A percentile compares a stretch with the other conserved stretches of the same genome.
Conservation (phyloP, 345 rosid genomes). For the Reutealis trisperma region DNA sequence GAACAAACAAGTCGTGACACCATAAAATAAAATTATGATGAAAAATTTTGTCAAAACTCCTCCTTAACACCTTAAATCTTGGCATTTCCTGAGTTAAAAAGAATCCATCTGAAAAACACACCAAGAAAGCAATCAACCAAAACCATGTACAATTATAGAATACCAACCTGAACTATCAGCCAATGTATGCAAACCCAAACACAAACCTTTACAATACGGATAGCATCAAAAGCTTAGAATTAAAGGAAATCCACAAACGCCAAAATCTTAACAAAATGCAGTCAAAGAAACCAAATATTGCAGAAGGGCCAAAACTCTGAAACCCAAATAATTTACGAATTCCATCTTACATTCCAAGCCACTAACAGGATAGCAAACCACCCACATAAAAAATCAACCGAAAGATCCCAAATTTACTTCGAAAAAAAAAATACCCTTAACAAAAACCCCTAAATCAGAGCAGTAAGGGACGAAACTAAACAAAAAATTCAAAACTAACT, state of each 20-base stretch:
- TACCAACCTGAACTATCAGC: neutral
- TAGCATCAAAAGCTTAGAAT: neutral
- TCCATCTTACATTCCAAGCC: neutral
- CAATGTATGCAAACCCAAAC: neutral
- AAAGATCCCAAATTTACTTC: conserved; percentile 12
- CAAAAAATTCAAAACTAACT: conserved; percentile 9
- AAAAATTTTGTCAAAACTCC: neutral
- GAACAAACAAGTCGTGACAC: neutral
- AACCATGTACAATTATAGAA: neutral
- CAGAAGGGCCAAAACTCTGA: neutral
- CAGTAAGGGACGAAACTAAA: neutral
- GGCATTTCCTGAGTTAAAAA: neutral
- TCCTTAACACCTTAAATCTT: neutral
- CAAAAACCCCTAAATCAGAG: neutral
- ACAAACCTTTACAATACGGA: neutral
- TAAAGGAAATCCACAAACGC: neutral
- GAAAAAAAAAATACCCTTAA: neutral
- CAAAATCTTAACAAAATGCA: neutral
- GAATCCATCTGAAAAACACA: neutral
- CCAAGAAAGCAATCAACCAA: neutral
- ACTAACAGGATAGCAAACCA: neutral
- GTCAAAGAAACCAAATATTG: neutral
- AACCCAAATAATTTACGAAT: neutral
- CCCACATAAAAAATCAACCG: neutral
- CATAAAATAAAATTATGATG: neutral